Evolutionary conservation across 768 basidiomycete species (phyloP).

Genomic region (Leccinum uliginosum): DNA sequence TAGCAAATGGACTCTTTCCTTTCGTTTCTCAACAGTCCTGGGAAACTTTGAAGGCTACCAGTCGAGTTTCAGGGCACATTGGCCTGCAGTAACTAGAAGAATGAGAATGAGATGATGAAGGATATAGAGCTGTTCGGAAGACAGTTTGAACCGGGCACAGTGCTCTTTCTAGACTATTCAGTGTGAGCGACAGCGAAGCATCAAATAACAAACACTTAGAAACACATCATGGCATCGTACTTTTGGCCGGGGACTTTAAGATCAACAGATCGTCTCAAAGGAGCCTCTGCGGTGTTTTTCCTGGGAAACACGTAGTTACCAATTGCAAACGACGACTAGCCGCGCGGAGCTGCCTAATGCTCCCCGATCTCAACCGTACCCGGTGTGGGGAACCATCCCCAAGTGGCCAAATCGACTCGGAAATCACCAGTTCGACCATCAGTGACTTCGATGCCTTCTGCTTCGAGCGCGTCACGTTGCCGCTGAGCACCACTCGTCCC

Average conservation of each 20-base stretch:
- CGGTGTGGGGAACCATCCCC: constrained; percentile 64
- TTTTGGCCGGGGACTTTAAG: background rate
- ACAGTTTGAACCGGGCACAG: background rate
- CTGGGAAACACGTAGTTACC: background rate
- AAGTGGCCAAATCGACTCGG: constrained; percentile 52
- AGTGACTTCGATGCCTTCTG: constrained; percentile 78
- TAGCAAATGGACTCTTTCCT: too few relatives aligned
- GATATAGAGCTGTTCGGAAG: background rate
- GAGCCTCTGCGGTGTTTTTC: background rate
- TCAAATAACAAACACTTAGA: background rate
- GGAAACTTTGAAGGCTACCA: too few relatives aligned
- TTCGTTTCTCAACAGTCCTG: too few relatives aligned
- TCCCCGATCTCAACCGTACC: constrained; percentile 22
- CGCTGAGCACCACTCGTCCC: constrained; percentile 73
- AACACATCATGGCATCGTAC: background rate
- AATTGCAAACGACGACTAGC: background rate
- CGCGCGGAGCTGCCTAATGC: background rate
- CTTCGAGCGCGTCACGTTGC: constrained; percentile 72
- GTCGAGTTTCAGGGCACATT: constrained; percentile 57
- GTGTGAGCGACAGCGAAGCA: background rate
- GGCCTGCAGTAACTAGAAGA: background rate
- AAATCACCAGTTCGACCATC: constrained; percentile 51
- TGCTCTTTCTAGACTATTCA: background rate
- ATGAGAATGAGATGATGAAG: background rate
- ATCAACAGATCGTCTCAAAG: background rate